Evolutionary conservation across 148 eudicot species (phyloP), one percentile per base, ranked within the genome.

Genomic region (Nepenthes gracilis): DNA sequence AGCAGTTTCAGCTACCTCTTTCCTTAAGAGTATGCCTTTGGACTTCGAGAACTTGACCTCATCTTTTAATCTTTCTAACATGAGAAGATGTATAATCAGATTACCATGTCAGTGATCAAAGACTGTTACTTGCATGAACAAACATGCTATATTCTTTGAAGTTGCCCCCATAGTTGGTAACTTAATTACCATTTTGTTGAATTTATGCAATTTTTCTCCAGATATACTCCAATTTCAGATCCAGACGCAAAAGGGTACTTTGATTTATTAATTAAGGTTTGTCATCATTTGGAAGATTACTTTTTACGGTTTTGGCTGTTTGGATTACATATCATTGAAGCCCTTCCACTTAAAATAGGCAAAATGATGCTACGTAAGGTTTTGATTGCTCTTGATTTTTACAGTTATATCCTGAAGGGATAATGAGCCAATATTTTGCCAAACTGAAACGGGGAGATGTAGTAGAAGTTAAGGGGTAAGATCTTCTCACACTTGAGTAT

Each of bases 391-490:
- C 12, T 11, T 8, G 9, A 37, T 43, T 64, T 64, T 58, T 61
- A 55, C 70, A 93, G 99, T 74, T 94, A 45, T 94, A 94, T 64
- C 97, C 99, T 12, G 95, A 89, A 77, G 99, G 99, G 57, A 89
- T 89, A 80, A 94, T 94, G 99, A 94, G 95, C 48, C 99, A 89
- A 77, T 95, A 94, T 77, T 86, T 94, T 75, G 92, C 92, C 48
- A 89, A 77, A 65, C 74, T 94, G 65, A 89, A 80, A 67, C 95
- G 95, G 50, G 99, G 99, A 2, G 99, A 94, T 74, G 87, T 81
- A 35, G 55, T 94, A 9, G 99, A 94, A 86, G 95, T 94, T 64
- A 94, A 94, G 84, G 99, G 99, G 99, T 93, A 72, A 71, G 65
- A 15, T 43, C 51, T 63, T 8, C 47, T 49, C 35, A 54, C 12